Conservation (phyloP, 169 alveolate species). For the Neospora caninum region DNA sequence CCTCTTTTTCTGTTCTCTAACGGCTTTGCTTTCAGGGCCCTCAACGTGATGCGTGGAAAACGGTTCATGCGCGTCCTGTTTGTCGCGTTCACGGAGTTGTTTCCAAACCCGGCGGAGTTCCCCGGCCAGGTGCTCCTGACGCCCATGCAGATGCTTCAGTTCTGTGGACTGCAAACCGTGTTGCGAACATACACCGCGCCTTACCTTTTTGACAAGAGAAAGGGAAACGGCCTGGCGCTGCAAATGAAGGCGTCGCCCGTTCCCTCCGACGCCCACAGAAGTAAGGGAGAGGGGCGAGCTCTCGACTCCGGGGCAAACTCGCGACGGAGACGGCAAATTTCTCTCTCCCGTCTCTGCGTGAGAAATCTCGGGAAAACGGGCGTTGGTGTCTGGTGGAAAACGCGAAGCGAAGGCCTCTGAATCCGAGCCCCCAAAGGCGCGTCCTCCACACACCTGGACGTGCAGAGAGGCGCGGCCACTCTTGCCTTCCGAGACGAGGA, state of each 20-base stretch:
- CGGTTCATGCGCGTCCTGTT: not conserved
- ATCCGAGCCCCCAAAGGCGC: too few species aligned
- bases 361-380: too few species aligned
- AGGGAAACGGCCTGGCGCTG: not conserved
- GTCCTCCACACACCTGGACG: too few species aligned
- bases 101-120: not conserved
- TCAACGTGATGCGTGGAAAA: slow-evolving; percentile 3
- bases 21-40: not conserved
- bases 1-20: too few species aligned
- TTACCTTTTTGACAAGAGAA: not conserved
- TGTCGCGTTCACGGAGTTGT: slow-evolving; percentile 1
- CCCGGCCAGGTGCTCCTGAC: not conserved
- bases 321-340: too few species aligned
- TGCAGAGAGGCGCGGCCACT: too few species aligned
- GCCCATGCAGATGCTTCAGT: slow-evolving; percentile 6
- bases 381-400: too few species aligned
- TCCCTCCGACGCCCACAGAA: not conserved
- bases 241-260: slow-evolving; percentile 29
- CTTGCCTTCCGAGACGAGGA: too few species aligned
- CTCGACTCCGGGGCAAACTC: too few species aligned
- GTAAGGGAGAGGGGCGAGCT: not conserved
- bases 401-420: too few species aligned
- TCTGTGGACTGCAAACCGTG: slow-evolving; percentile 4
- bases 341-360: too few species aligned
- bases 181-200: not conserved